These are phyloP conservation scores for Astrothelium subdiscretum DNA, from an alignment of 495 filamentous ascomycete species.

Conservation along the genomic window DNA sequence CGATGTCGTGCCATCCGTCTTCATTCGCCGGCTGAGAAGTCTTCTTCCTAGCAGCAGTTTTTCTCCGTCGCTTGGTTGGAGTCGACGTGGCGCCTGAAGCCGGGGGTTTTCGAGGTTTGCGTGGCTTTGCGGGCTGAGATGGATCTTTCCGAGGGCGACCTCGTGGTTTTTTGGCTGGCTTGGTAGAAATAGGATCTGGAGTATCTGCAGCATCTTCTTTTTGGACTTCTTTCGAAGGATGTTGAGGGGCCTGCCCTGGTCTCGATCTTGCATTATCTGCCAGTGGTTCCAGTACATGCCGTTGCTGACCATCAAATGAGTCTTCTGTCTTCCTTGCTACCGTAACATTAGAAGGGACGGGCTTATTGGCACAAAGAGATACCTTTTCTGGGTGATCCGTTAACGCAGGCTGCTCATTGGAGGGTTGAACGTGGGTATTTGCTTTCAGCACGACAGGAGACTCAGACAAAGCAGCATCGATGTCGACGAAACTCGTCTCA, in stretches of 20 bases:
- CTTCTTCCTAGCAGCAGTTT: neutral
- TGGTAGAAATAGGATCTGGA: neutral
- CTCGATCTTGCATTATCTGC: neutral
- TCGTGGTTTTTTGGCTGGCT: conserved; percentile 8
- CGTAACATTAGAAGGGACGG: no score
- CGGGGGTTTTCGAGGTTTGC: conserved; percentile 5
- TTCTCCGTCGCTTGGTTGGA: neutral
- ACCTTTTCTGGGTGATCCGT: neutral
- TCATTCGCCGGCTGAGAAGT: conserved; percentile 2
- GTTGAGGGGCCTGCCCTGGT: neutral
- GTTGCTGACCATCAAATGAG: neutral
- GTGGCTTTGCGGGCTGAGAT: conserved; percentile 1
- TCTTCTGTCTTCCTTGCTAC: neutral
- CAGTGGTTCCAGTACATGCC: neutral
- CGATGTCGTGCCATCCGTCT: conserved; percentile 19
- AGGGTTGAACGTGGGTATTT: neutral
- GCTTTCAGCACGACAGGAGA: neutral
- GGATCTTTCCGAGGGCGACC: conserved; percentile 20
- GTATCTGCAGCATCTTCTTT: neutral
- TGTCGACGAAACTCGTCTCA: conserved; percentile 6
- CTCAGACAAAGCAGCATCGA: neutral
- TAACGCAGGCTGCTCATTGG: no score
- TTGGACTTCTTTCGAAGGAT: neutral
- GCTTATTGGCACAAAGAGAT: neutral
- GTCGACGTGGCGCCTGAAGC: neutral